Evolutionary conservation across 306 rosid species (phyloP), one percentile per base, ranked within the genome.

Genomic region (Abrus pulchellus): DNA sequence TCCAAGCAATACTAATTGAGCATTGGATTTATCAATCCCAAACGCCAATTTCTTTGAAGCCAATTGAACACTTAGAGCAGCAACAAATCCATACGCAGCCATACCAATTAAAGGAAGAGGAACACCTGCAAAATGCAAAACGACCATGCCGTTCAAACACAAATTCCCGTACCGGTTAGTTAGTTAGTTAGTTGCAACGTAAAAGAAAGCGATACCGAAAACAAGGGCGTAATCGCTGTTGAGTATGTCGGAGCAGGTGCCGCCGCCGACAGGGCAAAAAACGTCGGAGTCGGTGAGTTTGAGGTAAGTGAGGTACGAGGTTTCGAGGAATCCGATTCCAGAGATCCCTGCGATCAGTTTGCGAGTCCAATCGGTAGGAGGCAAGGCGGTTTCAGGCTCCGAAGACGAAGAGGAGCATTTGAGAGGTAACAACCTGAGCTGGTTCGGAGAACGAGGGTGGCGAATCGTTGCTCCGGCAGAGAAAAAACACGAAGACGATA

Each of bases 41-140:
- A 93, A 90, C 28, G 88, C 83, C 27, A 92, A 83, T 44, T 80
- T 83, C 82, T 89, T 85, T 13, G 54, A 71, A n/a, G 74, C 62
- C 81, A 93, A 83, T 49, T 89, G 94, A 57, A 90, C 69, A 81
- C 93, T 87, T 47, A 94, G 76, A 38, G 88, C 59, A 43, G 88
- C 88, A 63, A 90, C 91, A 56, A 89, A 78, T 1, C 98, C 95
- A 75, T 95, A 93, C 0, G 92, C 90, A 80, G 67, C 74, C 92
- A 94, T 87, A 32, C 99, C 97, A 78, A 91, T 80, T 82, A 94
- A 66, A 14, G 99, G 89, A 85, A 94, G 97, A 77, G 97, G 97
- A 62, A 89, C 79, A 88, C 99, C 97, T 94, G 81, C 12, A 43
- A 90, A 78, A 78, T 43, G 32, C 62, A 87, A 89, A 43, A 67